phyloP scores from a whole-genome alignment of 208 protist genomes.

The Crithidia mellificae region DNA sequence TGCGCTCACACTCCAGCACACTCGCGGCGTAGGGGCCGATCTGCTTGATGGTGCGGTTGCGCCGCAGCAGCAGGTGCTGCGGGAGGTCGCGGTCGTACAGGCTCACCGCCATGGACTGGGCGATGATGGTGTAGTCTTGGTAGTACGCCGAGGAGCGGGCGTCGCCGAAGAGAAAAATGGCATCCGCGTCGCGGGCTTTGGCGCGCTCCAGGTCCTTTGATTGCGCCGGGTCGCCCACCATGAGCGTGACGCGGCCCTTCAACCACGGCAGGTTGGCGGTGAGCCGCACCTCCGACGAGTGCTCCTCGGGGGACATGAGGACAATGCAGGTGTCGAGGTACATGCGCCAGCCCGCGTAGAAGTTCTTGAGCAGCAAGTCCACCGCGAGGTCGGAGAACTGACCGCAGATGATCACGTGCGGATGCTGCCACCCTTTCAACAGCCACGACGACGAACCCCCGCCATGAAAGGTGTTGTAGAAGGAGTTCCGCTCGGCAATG shows the following conservation, averaged over 20 bases:
- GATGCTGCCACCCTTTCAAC: slow-evolving; percentile 19
- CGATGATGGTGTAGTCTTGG: slow-evolving; percentile 72
- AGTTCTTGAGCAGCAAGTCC: slow-evolving; percentile 74
- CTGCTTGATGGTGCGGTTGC: slow-evolving; percentile 57
- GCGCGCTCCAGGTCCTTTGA: slow-evolving; percentile 59
- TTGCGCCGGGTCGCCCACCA: slow-evolving; percentile 67
- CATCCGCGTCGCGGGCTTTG: slow-evolving; percentile 63
- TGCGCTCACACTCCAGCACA: slow-evolving; percentile 70
- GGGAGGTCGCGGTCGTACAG: slow-evolving; percentile 71
- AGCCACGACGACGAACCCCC: slow-evolving; percentile 34
- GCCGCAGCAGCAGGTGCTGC: slow-evolving; percentile 76
- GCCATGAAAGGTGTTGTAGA: slow-evolving; percentile 58
- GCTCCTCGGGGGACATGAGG: slow-evolving; percentile 62
- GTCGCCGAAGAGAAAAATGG: slow-evolving; percentile 84
- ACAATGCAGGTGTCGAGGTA: slow-evolving; percentile 77
- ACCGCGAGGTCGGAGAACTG: slow-evolving; percentile 62
- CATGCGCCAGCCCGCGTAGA: slow-evolving; percentile 80
- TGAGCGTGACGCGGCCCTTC: slow-evolving; percentile 67
- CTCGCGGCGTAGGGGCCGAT: slow-evolving; percentile 67
- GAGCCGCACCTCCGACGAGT: slow-evolving; percentile 58
- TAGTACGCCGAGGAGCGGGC: slow-evolving; percentile 72
- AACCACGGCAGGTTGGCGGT: slow-evolving; percentile 72
- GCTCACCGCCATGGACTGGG: slow-evolving; percentile 63
- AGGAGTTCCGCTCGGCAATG: slow-evolving; percentile 42
- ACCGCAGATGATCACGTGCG: slow-evolving; percentile 80